phyloP scores from a whole-genome alignment of 805 yeast species.

The Candida coquimbonensis region DNA sequence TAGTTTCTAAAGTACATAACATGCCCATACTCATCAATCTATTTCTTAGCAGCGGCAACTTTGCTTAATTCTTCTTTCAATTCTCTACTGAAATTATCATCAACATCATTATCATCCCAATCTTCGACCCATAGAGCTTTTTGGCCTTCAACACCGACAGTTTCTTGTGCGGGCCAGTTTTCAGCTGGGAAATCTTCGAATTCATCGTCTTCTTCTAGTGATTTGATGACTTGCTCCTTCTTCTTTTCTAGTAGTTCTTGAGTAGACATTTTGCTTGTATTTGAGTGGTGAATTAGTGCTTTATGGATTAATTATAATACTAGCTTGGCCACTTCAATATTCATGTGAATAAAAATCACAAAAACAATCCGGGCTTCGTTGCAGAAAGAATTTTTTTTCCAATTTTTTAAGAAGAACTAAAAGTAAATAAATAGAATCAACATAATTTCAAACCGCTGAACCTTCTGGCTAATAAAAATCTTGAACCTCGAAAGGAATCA shows the following conservation, averaged over 20 bases:
- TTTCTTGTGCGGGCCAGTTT: conserved; percentile 63
- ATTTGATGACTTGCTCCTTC: conserved; percentile 38
- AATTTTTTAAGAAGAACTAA: no score
- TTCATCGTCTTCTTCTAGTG: conserved; percentile 93
- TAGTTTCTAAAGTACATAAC: background rate
- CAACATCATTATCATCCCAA: conserved; percentile 95
- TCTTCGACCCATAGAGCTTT: conserved; percentile 88
- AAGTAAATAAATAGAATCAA: no score
- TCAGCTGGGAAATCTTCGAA: conserved; percentile 95
- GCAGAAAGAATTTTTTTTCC: no score
- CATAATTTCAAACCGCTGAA: background rate
- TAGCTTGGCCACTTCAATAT: background rate
- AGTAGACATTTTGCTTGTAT: conserved; percentile 3
- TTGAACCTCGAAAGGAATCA: background rate
- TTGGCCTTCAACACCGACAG: conserved; percentile 44
- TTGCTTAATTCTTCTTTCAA: conserved; percentile 38
- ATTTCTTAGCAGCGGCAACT: conserved; percentile 18
- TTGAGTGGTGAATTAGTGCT: background rate
- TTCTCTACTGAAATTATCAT: conserved; percentile 76
- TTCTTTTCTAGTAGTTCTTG: conserved; percentile 13
- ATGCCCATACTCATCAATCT: background rate
- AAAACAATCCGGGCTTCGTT: background rate
- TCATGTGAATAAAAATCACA: background rate
- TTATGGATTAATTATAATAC: background rate
- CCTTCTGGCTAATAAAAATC: conserved; percentile 24